Conservation (phyloP, 2,329 filamentous ascomycete species). For the Annulohypoxylon truncatum region DNA sequence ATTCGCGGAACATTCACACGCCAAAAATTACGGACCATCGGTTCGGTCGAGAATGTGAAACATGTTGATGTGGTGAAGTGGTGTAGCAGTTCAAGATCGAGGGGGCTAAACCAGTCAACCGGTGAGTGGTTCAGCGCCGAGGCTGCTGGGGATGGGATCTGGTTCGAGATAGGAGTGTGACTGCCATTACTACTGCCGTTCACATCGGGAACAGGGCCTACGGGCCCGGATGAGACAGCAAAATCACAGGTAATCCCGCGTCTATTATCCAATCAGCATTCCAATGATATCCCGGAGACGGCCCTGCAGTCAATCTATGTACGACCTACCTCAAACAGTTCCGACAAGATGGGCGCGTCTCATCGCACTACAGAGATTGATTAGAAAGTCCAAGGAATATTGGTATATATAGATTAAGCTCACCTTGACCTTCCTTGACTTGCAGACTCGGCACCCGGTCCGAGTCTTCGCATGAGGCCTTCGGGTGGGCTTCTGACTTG, state of each 20-base stretch:
- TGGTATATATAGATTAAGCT: slow-evolving; percentile 18
- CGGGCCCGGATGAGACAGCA: slow-evolving; percentile 18
- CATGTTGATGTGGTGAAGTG: slow-evolving; percentile 63
- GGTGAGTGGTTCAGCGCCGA: slow-evolving; percentile 20
- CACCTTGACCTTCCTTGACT: slow-evolving; percentile 45
- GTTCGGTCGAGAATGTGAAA: slow-evolving; percentile 58
- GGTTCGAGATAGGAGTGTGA: slow-evolving; percentile 34
- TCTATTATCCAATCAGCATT: slow-evolving; percentile 23
- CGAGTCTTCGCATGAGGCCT: slow-evolving; percentile 45
- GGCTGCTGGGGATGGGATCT: slow-evolving; percentile 33
- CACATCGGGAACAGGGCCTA: slow-evolving; percentile 10
- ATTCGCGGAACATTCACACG: slow-evolving; percentile 60
- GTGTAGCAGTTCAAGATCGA: slow-evolving; percentile 64
- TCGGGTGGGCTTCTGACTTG: slow-evolving; percentile 37
- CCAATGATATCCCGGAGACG: background rate
- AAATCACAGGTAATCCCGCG: slow-evolving; percentile 44
- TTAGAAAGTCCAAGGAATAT: background rate
- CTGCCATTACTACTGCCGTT: slow-evolving; percentile 10
- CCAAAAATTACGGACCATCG: slow-evolving; percentile 58
- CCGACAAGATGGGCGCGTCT: slow-evolving; percentile 44
- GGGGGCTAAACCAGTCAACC: slow-evolving; percentile 41
- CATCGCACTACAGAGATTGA: slow-evolving; percentile 40
- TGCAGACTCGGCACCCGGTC: slow-evolving; percentile 45
- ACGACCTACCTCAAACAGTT: slow-evolving; percentile 43
- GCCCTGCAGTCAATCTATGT: background rate